A percentile compares a stretch with the other conserved stretches of the same genome.
Conservation (phyloP, 306 rosid species). For the Begonia loranthoides region DNA sequence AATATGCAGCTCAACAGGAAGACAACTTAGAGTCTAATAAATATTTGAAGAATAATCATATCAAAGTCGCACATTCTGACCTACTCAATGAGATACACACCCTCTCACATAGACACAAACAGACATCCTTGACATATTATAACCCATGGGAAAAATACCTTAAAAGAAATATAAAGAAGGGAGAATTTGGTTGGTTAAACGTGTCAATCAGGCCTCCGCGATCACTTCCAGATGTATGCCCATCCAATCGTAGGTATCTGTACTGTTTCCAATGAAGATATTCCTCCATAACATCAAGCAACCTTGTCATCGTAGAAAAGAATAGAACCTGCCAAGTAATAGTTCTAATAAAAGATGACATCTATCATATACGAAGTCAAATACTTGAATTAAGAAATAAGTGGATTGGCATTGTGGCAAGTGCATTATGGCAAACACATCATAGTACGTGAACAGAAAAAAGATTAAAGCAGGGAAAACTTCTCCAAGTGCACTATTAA, state of each 20-base stretch:
- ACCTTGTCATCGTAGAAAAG: slow-evolving; percentile 99
- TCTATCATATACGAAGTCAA: no score
- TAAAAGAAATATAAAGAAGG: slow-evolving; percentile 79
- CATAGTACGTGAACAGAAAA: no score
- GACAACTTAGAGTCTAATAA: not conserved
- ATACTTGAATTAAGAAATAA: no score
- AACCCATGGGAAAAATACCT: slow-evolving; percentile 33
- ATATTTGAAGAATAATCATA: no score
- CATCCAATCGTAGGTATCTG: slow-evolving; percentile 88
- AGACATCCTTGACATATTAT: no score
- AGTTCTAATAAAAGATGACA: slow-evolving; percentile 2
- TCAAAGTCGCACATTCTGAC: no score
- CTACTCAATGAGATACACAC: no score
- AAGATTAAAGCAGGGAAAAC: no score
- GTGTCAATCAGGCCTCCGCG: slow-evolving; percentile 91
- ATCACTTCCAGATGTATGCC: slow-evolving; percentile 92
- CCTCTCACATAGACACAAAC: no score
- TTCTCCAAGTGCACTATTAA: no score
- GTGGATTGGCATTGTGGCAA: no score
- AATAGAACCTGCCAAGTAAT: slow-evolving; percentile 69
- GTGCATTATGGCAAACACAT: no score
- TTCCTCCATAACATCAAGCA: slow-evolving; percentile 99
- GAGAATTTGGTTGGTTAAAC: slow-evolving; percentile 67
- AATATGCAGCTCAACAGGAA: not conserved
- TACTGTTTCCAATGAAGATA: slow-evolving; percentile 73